Conservation (phyloP, 192 early-diverging fungal genomes). For the Mortierella claussenii region DNA sequence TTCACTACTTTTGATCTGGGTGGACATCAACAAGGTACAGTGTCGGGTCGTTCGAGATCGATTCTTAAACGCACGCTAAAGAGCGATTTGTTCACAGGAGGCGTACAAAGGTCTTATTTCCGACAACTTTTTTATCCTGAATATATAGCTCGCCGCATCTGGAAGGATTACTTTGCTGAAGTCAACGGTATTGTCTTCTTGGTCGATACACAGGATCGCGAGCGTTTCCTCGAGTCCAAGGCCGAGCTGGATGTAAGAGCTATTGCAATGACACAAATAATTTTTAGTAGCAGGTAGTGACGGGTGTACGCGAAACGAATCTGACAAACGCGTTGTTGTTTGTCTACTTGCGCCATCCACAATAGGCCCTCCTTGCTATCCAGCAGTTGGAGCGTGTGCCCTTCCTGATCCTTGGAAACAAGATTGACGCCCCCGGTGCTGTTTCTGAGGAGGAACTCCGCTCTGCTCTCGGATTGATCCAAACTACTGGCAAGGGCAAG, state of each 20-base stretch:
- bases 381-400: conserved; percentile 93
- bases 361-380: conserved; percentile 87
- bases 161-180: conserved; percentile 99
- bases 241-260: conserved; percentile 89
- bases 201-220: conserved; percentile 92
- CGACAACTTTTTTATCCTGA: not conserved
- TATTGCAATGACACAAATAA: not conserved
- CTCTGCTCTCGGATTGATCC: conserved; percentile 89
- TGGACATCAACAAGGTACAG: conserved; percentile 89
- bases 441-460: conserved; percentile 94
- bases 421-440: conserved; percentile 95
- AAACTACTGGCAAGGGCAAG: conserved; percentile 99
- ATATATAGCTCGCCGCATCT: conserved; percentile 87
- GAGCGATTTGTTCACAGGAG: too few relatives aligned
- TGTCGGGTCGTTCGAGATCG: too few relatives aligned
- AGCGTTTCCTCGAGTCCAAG: conserved; percentile 90
- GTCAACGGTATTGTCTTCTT: conserved; percentile 98
- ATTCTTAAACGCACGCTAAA: too few relatives aligned
- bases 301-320: too few relatives aligned
- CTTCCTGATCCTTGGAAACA: conserved; percentile 98
- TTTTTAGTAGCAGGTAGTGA: too few relatives aligned
- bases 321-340: not conserved
- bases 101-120: too few relatives aligned
- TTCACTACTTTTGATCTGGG: conserved; percentile 99
- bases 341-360: not conserved